Evolutionary conservation across 257 asterid genomes (phyloP).

Genomic region (Lycium barbarum): DNA sequence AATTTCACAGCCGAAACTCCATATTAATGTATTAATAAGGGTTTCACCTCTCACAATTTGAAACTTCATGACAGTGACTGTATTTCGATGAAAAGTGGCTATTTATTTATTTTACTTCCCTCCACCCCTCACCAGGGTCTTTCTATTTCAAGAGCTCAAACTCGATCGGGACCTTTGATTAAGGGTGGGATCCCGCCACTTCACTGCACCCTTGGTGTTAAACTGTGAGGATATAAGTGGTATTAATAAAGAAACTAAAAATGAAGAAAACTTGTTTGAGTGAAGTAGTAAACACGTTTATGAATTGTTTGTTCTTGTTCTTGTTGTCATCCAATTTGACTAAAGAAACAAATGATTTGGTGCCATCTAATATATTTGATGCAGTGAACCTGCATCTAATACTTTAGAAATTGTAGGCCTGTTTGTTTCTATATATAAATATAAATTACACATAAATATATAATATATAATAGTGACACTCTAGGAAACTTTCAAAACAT

Average conservation of each 20-base stretch:
- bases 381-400: neutral
- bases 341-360: neutral
- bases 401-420: neutral
- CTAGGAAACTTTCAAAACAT: neutral
- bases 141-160: neutral
- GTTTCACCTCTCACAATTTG: neutral
- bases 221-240: neutral
- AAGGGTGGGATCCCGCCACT: neutral
- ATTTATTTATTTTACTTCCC: too few species aligned
- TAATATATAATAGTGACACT: neutral
- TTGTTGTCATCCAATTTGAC: slow-evolving; percentile 20
- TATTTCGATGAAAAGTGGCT: neutral
- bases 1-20: too few species aligned
- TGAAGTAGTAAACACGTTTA: neutral
- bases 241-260: neutral
- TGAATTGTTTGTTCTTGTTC: slow-evolving; percentile 12
- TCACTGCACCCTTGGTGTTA: too few species aligned
- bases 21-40: too few species aligned
- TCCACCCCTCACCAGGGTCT: too few species aligned
- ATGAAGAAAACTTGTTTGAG: neutral
- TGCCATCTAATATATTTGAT: neutral
- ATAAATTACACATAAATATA: neutral
- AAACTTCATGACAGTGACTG: too few species aligned
- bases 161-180: neutral
- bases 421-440: neutral